A percentile compares a stretch with the other conserved stretches of the same genome.
phyloP scores from a whole-genome alignment of 2,329 filamentous ascomycete species.

The Diplodia seriata region DNA sequence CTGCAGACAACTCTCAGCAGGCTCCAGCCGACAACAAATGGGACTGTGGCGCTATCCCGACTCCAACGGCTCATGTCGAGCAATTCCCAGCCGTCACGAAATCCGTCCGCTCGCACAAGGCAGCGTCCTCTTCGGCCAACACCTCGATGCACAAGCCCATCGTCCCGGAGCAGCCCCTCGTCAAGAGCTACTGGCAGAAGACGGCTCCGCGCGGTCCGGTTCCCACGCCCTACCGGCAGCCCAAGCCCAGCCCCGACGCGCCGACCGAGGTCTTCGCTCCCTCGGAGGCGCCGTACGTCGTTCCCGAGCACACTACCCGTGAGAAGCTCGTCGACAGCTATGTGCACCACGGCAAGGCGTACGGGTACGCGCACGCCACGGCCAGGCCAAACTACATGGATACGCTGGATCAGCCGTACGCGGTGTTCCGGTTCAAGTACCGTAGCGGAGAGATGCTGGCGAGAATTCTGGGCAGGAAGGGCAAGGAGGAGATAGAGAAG shows the following conservation, averaged over 20 bases:
- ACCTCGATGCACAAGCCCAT: conserved; percentile 5
- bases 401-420: conserved; percentile 48
- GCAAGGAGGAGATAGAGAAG: conserved; percentile 36
- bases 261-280: conserved; percentile 39
- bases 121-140: not conserved
- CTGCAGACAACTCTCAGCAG: not conserved
- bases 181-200: conserved; percentile 46
- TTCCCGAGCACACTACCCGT: conserved; percentile 34
- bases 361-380: conserved; percentile 48
- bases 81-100: not conserved
- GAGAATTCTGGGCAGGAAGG: conserved; percentile 41
- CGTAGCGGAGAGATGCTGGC: conserved; percentile 45
- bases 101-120: not conserved
- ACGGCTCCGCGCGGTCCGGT: not conserved
- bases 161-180: conserved; percentile 14
- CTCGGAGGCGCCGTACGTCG: conserved; percentile 40
- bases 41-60: not conserved
- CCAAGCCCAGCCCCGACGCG: not conserved
- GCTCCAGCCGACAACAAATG: not conserved
- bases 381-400: conserved; percentile 53
- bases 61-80: not conserved
- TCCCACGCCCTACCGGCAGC: too few relatives aligned
- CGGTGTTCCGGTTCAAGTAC: conserved; percentile 59
- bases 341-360: conserved; percentile 46
- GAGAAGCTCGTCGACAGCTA: conserved; percentile 42